These are phyloP conservation scores for Pelargonium cotyledonis DNA, from an alignment of 441 rosid genomes.

Conservation along the genomic window DNA sequence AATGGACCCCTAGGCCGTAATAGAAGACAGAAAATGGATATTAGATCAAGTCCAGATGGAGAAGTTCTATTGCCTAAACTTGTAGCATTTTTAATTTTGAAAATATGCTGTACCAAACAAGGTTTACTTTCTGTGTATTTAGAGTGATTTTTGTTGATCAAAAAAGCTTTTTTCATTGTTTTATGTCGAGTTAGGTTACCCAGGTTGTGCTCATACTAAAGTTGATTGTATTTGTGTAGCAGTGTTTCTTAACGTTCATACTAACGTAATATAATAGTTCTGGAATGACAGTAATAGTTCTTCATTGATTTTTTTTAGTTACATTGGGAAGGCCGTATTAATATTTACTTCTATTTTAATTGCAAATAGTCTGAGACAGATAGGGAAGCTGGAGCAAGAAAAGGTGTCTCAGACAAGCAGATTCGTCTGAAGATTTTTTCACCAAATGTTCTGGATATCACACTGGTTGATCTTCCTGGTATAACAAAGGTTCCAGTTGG, in stretches of 20 bases:
- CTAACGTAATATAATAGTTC: background rate
- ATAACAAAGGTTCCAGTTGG: conserved; percentile 91
- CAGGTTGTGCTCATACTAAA: background rate
- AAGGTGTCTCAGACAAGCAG: conserved; percentile 79
- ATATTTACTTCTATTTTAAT: background rate
- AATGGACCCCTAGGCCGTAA: too few relatives aligned
- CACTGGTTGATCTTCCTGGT: conserved; percentile 91
- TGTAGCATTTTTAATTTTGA: too few relatives aligned
- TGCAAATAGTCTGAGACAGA: conserved; percentile 62
- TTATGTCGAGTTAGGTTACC: background rate
- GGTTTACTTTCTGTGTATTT: too few relatives aligned
- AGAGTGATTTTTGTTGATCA: background rate
- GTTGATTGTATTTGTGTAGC: background rate
- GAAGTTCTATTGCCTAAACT: too few relatives aligned
- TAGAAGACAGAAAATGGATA: too few relatives aligned
- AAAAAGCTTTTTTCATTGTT: background rate
- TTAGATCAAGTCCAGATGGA: too few relatives aligned
- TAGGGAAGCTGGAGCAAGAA: conserved; percentile 70
- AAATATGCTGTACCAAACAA: too few relatives aligned
- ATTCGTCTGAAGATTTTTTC: conserved; percentile 80
- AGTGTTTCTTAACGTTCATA: background rate
- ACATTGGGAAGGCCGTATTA: background rate
- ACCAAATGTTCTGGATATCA: conserved; percentile 84
- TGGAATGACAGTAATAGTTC: background rate
- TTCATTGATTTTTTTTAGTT: background rate